Evolutionary conservation across 1,139 yeast genomes (phyloP), one percentile per base, ranked within the genome.

Genomic region (Scheffersomyces insectosa): DNA sequence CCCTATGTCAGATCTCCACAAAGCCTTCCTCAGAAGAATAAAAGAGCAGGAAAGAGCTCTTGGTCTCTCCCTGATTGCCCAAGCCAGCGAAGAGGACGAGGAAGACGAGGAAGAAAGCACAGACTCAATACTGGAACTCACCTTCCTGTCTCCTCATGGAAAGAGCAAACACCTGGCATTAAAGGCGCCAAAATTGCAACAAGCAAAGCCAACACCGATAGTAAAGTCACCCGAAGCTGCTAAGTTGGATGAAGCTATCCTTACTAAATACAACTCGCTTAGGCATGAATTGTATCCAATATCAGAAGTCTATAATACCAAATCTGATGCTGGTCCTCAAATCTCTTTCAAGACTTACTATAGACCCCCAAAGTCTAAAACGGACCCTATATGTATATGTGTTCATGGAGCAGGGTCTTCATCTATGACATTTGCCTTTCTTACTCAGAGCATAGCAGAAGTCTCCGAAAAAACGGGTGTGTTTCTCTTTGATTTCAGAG

Each of bases 391-490:
- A 1, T 81, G 87, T 51, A 67, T 91, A 2, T 82, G 83, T 51
- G 95, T 88, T 50, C 99, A 93, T 62, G 99, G 99, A 4, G 97
- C 97, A 1, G 99, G 98, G 1, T 90, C 97, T 1, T 80, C 88
- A 3, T 89, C 86, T 0, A 69, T 88, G 66, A 76, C 97, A 1
- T 93, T 88, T 69, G 88, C 88, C 0, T 64, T 66, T 30, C 59
- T 85, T 29, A 65, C 81, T 0, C 65, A 48, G 57, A 66, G 10
- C 11, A 41, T 79, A 41, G 45, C 51, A n/a, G 48, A 9, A 49
- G 48, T 11, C 42, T 48, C 7, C 44, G 51, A 16, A 42, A 52
- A 31, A 16, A 77, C 80, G 4, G 96, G 95, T 0, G 62, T 85
- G 2, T 72, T 91, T 41, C 62, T 85, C 0, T 88, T 79, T 61